Base-by-base conservation (phyloP, 73 alveolate species). In the Paramecium octaurelia region DNA sequence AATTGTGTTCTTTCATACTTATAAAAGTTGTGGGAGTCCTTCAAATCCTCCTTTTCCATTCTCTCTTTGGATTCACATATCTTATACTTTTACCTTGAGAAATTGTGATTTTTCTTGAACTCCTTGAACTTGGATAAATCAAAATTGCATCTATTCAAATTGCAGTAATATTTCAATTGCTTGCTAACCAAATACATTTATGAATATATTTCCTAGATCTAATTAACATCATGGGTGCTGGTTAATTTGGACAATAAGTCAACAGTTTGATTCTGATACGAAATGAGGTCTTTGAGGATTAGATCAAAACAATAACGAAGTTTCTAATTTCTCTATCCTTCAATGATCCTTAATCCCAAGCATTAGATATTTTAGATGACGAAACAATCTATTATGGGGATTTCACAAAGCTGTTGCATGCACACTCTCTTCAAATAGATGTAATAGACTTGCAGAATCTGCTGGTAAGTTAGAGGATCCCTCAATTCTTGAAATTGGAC, bases 1-100 rank as follows among this genome's bases (percentile, higher is more conserved):
- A 80, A 23, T 80, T 80, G 57, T 80, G 29, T 46, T 23, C 91
- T 21, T 80, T 80, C 91, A 80, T 80, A 80, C 38, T 40, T 16
- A 35, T 43, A 48, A 18, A 80, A 80, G 4, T 64, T 27, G 6
- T 48, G 8, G 10, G 44, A 36, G 29, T 24, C 46, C n/a, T 38
- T 40, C 14, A 80, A 27, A 9, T 80, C 91, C 4, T 34, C 35
- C 12, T 20, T 9, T 3, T 43, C 20, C 31, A 80, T 43, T 80
- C 91, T 80, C 20, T 80, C 75, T 43, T 40, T 46, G 1, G 46
- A 40, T 43, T 80, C 43, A 20, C 57, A 44, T 10, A 64, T 64
- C 29, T 64, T 64, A 42, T 23, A 64, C 31, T 48, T 80, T 23
- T 44, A 44, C 21, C 73, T 80, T 0, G 18, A 29, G 10, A 44